Evolutionary conservation across 139 green algal species (phyloP), one percentile per base, ranked within the genome.

Genomic region (Ostreobium quekettii): DNA sequence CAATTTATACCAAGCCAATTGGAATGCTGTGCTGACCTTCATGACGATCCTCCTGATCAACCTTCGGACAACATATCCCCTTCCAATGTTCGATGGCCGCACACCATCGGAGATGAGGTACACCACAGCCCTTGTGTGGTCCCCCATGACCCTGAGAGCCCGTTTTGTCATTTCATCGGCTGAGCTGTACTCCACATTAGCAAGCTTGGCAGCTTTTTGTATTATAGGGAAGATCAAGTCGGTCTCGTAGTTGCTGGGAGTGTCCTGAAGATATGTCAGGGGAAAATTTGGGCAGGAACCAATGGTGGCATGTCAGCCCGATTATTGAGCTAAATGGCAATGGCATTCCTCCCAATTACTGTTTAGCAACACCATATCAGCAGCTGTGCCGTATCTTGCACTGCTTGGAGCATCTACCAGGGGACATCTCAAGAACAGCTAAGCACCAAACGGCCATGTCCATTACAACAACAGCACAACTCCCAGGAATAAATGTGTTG

Each of bases 171-270:
- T 7, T 0, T 78, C 37, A 32, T 83, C 70, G 2, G 80, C 74
- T 1, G n/a, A 49, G 31, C 47, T 32, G 71, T 96, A 96, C 30
- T 85, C 65, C 3, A 90, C 28, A 29, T 77, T 78, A 1, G 86
- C 89, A 33, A 92, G 73, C 30, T 76, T 26, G 31, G 88, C 84
- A 4, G 90, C 90, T 31, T 73, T 77, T 1, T 84, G 31, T 30
- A 97, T 80, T 42, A 97, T 91, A 26, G 90, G 90, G 47, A 87
- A 82, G 72, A 97, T 91, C 22, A 97, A 81, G 73, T 97, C 91
- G 0, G 90, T 97, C 78, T 97, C 90, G 69, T 96, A 97, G 77
- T 97, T 96, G 85, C 95, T 96, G 36, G 83, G 78, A 7, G 88
- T 83, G 29, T 73, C 72, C 78, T 90, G 82, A 26, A 64, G 1